Evolutionary conservation across 352 stramenopile genomes (phyloP).

Genomic region (Phytophthora melonis): DNA sequence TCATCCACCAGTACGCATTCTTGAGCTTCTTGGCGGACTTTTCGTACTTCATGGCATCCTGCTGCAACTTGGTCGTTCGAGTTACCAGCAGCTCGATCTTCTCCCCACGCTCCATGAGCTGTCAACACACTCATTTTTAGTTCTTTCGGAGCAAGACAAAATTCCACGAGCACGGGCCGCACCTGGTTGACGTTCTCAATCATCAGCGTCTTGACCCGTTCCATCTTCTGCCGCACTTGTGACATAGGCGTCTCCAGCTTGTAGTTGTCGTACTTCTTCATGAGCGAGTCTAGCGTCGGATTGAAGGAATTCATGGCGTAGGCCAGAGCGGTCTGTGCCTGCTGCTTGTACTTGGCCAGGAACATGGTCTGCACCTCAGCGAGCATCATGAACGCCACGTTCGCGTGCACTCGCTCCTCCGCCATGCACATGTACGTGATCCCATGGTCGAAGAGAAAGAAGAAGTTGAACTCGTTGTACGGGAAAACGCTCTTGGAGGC

Average conservation of each 20-base stretch:
- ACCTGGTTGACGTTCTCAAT: conserved; percentile 98
- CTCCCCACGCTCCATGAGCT: conserved; percentile 97
- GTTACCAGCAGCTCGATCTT: conserved; percentile 96
- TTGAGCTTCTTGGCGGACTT: conserved; percentile 93
- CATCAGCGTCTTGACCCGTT: conserved; percentile 98
- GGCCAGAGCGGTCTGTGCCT: conserved; percentile 72
- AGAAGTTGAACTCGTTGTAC: conserved; percentile 87
- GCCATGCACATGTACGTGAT: conserved; percentile 90
- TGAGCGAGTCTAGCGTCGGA: conserved; percentile 64
- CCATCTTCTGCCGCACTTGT: conserved; percentile 95
- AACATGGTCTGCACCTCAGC: conserved; percentile 73
- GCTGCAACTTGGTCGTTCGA: conserved; percentile 93
- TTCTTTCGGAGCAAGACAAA: background rate
- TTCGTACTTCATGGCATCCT: conserved; percentile 98
- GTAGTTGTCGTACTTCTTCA: conserved; percentile 90
- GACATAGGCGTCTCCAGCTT: conserved; percentile 81
- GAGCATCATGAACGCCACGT: conserved; percentile 81
- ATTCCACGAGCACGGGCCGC: background rate
- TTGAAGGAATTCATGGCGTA: conserved; percentile 78
- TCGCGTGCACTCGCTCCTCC: conserved; percentile 77
- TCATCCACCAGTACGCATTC: conserved; percentile 91
- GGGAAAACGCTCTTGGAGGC: conserved; percentile 71
- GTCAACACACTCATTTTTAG: conserved; percentile 5
- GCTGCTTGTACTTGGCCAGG: conserved; percentile 65
- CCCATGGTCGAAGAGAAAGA: conserved; percentile 76